A percentile compares a stretch with the other conserved stretches of the same genome.
Conservation (phyloP, 768 basidiomycete genomes). For the Serendipita indica region DNA sequence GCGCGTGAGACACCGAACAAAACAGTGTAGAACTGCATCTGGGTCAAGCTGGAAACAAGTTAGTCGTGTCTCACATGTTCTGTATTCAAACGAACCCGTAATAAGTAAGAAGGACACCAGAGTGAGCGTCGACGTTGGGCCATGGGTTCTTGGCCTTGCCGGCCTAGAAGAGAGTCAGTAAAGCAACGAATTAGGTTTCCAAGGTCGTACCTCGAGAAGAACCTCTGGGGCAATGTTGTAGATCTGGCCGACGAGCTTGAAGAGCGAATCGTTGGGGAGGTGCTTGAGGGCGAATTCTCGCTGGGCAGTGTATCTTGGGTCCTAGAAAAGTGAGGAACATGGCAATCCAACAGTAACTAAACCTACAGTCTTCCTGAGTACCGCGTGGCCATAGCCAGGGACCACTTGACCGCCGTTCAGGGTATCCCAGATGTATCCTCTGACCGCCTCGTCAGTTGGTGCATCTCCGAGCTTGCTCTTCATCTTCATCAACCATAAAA, state of each 20-base stretch:
- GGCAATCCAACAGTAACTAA: conserved; percentile 14
- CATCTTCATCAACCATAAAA: conserved; percentile 91
- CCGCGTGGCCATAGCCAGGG: conserved; percentile 82
- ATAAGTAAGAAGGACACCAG: conserved; percentile 73
- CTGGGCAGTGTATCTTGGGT: conserved; percentile 84
- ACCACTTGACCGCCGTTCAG: conserved; percentile 88
- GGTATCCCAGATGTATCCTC: conserved; percentile 89
- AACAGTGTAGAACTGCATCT: conserved; percentile 96
- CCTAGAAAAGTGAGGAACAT: conserved; percentile 34
- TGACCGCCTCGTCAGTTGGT: conserved; percentile 74
- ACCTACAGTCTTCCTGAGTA: conserved; percentile 55
- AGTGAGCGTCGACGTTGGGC: conserved; percentile 97
- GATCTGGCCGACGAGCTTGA: conserved; percentile 86
- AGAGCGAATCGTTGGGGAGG: conserved; percentile 72
- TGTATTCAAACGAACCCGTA: conserved; percentile 32
- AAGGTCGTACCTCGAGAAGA: conserved; percentile 61
- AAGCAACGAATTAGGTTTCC: too few species aligned
- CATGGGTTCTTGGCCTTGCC: conserved; percentile 89
- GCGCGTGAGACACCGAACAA: conserved; percentile 94
- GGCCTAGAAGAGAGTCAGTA: conserved; percentile 31
- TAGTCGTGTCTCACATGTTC: not conserved
- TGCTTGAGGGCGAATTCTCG: conserved; percentile 81
- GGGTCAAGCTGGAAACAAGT: conserved; percentile 36
- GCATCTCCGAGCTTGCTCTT: conserved; percentile 74
- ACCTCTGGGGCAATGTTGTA: conserved; percentile 82